A percentile compares a stretch with the other conserved stretches of the same genome.
These are phyloP conservation scores for Fusarium equiseti DNA, from an alignment of 2,329 filamentous ascomycete species.

Conservation along the genomic window DNA sequence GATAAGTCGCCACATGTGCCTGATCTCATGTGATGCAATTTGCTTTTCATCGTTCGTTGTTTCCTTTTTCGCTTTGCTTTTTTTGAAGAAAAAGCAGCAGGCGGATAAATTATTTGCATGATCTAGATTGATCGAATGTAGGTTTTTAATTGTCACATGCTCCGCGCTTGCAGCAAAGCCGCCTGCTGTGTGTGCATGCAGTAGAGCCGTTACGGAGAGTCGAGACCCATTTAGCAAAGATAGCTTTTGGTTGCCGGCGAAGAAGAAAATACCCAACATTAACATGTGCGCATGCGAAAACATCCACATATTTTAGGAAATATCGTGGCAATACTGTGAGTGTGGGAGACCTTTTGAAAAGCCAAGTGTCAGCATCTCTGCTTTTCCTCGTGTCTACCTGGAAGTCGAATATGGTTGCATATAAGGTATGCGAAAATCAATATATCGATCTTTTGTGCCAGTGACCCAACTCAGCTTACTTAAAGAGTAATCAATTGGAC, in stretches of 20 bases:
- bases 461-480: no score
- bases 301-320: no score
- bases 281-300: no score
- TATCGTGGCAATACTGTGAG: background rate
- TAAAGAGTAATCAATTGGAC: no score
- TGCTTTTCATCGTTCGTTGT: background rate
- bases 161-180: background rate
- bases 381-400: background rate
- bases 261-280: background rate
- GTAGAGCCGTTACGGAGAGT: accelerated
- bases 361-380: no score
- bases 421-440: background rate
- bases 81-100: background rate
- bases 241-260: no score
- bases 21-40: background rate
- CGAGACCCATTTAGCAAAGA: no score
- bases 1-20: background rate
- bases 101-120: background rate
- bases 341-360: accelerated
- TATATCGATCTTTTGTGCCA: background rate
- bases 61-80: background rate
- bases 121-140: background rate
- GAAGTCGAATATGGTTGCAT: accelerated
- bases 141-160: background rate
- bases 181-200: accelerated